phyloP scores from a whole-genome alignment of 2,329 filamentous ascomycete species.

The Fusarium penzigii region DNA sequence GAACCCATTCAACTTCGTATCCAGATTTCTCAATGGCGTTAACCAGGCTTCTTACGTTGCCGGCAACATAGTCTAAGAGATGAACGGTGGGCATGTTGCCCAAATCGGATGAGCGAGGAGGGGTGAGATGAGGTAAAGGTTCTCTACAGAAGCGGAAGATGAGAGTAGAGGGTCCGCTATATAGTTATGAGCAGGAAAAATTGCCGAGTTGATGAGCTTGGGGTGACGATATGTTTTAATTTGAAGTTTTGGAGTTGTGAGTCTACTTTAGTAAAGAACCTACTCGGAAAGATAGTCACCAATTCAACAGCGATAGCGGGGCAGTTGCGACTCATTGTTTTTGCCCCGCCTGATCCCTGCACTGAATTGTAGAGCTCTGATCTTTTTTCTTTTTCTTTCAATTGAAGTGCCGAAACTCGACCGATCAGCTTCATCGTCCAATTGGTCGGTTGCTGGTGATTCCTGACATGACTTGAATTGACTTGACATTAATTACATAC shows the following conservation, averaged over 20 bases:
- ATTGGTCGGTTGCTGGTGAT: background rate
- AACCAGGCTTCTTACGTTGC: constrained; percentile 92
- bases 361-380: background rate
- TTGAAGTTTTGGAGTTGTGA: constrained; percentile 16
- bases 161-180: background rate
- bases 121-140: background rate
- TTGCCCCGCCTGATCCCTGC: constrained; percentile 33
- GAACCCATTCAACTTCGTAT: constrained; percentile 91
- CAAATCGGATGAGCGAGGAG: constrained; percentile 8
- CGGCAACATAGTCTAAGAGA: constrained; percentile 86
- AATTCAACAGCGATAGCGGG: constrained; percentile 23
- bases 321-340: constrained; percentile 15
- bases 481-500: constrained; percentile 12
- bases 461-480: constrained; percentile 13
- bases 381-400: constrained; percentile 15
- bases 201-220: too few species aligned
- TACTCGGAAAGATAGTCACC: constrained; percentile 11
- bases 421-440: background rate
- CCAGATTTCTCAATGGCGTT: constrained; percentile 97
- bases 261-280: constrained; percentile 6
- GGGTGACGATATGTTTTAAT: constrained; percentile 1
- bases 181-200: background rate
- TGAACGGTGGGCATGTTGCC: constrained; percentile 73
- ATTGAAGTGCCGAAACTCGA: constrained; percentile 20
- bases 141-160: background rate